Evolutionary conservation across 441 rosid species (phyloP).

Genomic region (Capsella rubella): DNA sequence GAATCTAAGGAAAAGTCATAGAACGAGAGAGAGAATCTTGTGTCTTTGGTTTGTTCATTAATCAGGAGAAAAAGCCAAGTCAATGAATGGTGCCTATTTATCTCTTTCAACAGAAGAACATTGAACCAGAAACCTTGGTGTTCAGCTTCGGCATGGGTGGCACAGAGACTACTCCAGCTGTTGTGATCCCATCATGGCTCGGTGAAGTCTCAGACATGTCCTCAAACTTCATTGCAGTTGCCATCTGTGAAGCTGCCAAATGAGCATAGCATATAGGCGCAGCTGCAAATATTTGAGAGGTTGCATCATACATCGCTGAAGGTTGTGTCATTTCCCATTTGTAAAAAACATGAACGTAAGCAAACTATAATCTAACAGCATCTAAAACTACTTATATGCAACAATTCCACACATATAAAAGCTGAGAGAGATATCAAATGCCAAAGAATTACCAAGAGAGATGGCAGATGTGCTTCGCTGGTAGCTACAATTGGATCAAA

Average conservation of each 20-base stretch:
- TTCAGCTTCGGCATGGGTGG: slow-evolving; percentile 52
- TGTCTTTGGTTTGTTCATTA: not conserved
- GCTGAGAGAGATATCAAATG: not conserved
- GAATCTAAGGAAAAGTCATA: not conserved
- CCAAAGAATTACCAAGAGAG: slow-evolving; percentile 30
- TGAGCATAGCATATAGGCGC: slow-evolving; percentile 69
- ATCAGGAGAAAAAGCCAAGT: not conserved
- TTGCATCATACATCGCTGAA: not conserved
- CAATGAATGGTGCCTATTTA: slow-evolving; percentile 16
- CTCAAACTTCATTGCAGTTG: slow-evolving; percentile 55
- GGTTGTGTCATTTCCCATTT: not conserved
- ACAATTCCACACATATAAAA: not conserved
- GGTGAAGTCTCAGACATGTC: slow-evolving; percentile 56
- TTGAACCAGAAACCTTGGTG: slow-evolving; percentile 44
- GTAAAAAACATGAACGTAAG: not conserved
- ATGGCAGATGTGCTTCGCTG: slow-evolving; percentile 65
- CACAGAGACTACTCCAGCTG: slow-evolving; percentile 46
- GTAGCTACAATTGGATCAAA: slow-evolving; percentile 51
- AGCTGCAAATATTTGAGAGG: slow-evolving; percentile 45
- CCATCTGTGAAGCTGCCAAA: slow-evolving; percentile 62
- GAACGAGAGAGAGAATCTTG: not conserved
- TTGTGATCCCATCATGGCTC: slow-evolving; percentile 43
- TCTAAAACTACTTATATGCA: not conserved
- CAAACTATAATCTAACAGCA: no score
- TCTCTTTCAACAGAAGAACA: slow-evolving; percentile 59